Conservation (phyloP, 208 protist genomes). For the Trichomonas tenax region DNA sequence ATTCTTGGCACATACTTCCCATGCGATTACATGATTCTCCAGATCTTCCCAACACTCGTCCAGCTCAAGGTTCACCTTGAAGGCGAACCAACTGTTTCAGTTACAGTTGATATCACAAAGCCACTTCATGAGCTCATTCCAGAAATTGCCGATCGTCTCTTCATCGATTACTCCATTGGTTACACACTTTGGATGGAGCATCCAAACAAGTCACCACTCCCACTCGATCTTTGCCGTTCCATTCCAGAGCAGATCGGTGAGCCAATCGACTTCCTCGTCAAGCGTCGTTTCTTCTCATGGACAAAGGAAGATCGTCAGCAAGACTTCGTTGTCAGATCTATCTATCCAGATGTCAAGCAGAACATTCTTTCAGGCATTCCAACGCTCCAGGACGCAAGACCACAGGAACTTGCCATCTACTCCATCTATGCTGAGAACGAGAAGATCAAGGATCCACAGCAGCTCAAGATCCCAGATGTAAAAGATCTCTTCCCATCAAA, state of each 20-base stretch:
- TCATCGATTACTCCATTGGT: background rate
- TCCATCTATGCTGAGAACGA: background rate
- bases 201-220: background rate
- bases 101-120: background rate
- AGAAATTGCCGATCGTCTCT: background rate
- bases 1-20: background rate
- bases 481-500: background rate
- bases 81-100: background rate
- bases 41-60: background rate
- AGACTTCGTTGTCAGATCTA: background rate
- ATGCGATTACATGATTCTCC: background rate
- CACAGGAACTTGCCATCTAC: background rate
- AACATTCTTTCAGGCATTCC: background rate
- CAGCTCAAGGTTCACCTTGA: background rate
- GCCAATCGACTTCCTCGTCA: background rate
- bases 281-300: background rate
- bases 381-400: background rate
- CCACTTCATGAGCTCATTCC: background rate
- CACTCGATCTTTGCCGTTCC: background rate
- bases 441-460: background rate
- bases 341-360: background rate
- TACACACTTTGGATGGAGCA: background rate
- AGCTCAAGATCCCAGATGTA: background rate
- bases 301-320: background rate
- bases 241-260: background rate